phyloP scores from a whole-genome alignment of 2,329 filamentous ascomycete species.

The Capronia americana region DNA sequence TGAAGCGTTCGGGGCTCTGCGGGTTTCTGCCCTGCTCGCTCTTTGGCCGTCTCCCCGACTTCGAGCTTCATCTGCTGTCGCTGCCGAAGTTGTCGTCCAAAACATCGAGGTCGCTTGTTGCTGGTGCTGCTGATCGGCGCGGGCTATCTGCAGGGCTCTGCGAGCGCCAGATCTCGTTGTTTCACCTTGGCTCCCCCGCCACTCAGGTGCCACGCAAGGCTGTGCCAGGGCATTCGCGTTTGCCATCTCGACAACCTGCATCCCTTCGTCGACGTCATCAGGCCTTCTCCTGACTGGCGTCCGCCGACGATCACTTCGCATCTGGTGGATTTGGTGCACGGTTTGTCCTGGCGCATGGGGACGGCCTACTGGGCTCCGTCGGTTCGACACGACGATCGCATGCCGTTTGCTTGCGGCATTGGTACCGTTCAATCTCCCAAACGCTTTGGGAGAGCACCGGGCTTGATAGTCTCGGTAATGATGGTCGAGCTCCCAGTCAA shows the following conservation, averaged over 20 bases:
- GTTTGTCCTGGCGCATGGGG: not conserved
- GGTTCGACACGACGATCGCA: conserved; percentile 14
- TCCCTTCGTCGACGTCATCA: conserved; percentile 25
- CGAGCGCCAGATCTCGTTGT: conserved; percentile 10
- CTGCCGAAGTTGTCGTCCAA: conserved; percentile 3
- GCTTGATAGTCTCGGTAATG: conserved; percentile 17
- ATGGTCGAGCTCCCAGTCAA: conserved; percentile 19
- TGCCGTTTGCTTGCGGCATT: conserved; percentile 16
- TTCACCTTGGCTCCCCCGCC: conserved; percentile 7
- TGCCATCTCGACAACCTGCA: conserved; percentile 10
- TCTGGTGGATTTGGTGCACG: conserved; percentile 8
- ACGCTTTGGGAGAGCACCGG: conserved; percentile 19
- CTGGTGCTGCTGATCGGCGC: not conserved
- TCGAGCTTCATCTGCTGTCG: conserved; percentile 4
- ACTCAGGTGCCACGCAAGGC: conserved; percentile 12
- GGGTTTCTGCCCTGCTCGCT: not conserved
- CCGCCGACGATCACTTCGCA: conserved; percentile 17
- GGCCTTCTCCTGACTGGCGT: conserved; percentile 7
- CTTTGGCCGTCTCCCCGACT: not conserved
- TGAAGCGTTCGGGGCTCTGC: conserved; percentile 4
- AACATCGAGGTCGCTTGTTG: not conserved
- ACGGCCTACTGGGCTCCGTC: not conserved
- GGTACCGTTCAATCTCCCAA: conserved; percentile 19
- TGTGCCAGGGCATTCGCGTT: conserved; percentile 17
- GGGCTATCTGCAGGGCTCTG: conserved; percentile 12